Base-by-base conservation (phyloP, 352 stramenopile genomes). In the Pythium monospermum region DNA sequence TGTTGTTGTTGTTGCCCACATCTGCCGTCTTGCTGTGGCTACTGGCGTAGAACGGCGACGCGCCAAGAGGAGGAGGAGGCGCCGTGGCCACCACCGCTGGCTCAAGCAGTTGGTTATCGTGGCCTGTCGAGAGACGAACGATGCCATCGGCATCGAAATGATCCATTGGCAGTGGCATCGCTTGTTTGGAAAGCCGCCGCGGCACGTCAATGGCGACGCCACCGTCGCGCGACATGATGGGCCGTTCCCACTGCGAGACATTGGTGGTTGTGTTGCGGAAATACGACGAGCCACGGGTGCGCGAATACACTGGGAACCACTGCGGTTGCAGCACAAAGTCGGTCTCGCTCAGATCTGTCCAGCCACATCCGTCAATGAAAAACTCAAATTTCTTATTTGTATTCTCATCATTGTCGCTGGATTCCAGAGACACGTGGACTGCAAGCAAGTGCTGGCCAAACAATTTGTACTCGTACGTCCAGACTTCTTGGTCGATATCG, bases 281-380 rank as follows among this genome's bases (percentile, higher is more conserved):
- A 58, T 94, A 94, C 28, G 81, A 73, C 1, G 70, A 70, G 41
- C 70, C 81, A 4, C 77, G 77, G 18, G 80, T 85, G 25, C 80
- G 77, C 55, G 83, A 91, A 61, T 73, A 85, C 15, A 94, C 80
- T 0, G 83, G 83, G 46, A 86, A 87, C 75, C 77, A 91, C 6
- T 76, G 75, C 0, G 65, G 60, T 54, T 91, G 70, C 23, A 94
- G 73, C 59, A 90, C 77, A 64, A 90, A 94, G 21, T 91, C 80
- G 11, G 83, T 94, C 64, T 86, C 59, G 26, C 75, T 69, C 35
- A 94, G 83, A 27, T 89, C 77, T 19, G 35, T 63, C 81, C 80
- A 94, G 4, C 69, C 57, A 33, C 68, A 85, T 0, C 81, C 81
- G 48, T 94, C 76, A 51, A 94, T 83, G 47, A 84, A 74, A 35